Percentiles rank a stretch among this genome's conserved stretches.
Evolutionary conservation across 345 rosid species (phyloP).

Genomic region (Salix brachista): DNA sequence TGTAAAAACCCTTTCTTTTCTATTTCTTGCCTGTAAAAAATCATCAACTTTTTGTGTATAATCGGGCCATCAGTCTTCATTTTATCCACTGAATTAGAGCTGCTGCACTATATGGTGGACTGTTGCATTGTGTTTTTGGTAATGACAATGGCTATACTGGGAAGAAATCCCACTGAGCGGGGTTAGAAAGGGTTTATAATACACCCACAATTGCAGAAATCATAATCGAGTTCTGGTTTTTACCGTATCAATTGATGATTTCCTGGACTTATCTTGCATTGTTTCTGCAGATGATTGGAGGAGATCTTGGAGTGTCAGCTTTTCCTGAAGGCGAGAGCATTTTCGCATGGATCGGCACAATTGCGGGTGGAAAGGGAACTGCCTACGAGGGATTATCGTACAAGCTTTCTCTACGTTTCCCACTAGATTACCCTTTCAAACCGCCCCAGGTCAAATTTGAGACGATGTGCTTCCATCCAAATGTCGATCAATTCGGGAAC

Average conservation of each 20-base stretch:
- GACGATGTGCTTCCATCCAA: slow-evolving; percentile 29
- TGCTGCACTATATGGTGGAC: background rate
- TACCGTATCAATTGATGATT: background rate
- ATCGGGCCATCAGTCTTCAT: background rate
- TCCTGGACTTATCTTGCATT: background rate
- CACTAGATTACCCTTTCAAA: slow-evolving; percentile 27
- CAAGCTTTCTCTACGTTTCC: slow-evolving; percentile 26
- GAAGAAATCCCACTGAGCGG: background rate
- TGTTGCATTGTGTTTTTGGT: background rate
- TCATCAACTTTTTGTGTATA: background rate
- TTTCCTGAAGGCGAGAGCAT: slow-evolving; percentile 33
- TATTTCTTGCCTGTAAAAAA: background rate
- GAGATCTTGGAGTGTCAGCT: slow-evolving; percentile 28
- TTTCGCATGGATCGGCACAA: slow-evolving; percentile 29
- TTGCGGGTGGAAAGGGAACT: slow-evolving; percentile 27
- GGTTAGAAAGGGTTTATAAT: background rate
- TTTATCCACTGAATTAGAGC: background rate
- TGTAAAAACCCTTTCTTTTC: background rate
- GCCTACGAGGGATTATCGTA: slow-evolving; percentile 25
- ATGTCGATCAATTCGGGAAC: slow-evolving; percentile 33
- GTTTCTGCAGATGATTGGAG: slow-evolving; percentile 25
- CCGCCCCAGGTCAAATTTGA: slow-evolving; percentile 32
- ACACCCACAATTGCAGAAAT: background rate
- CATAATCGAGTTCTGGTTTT: background rate
- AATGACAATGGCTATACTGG: background rate